These are phyloP conservation scores for Fusarium phyllophilum DNA, from an alignment of 2,329 filamentous ascomycete genomes.

Conservation along the genomic window DNA sequence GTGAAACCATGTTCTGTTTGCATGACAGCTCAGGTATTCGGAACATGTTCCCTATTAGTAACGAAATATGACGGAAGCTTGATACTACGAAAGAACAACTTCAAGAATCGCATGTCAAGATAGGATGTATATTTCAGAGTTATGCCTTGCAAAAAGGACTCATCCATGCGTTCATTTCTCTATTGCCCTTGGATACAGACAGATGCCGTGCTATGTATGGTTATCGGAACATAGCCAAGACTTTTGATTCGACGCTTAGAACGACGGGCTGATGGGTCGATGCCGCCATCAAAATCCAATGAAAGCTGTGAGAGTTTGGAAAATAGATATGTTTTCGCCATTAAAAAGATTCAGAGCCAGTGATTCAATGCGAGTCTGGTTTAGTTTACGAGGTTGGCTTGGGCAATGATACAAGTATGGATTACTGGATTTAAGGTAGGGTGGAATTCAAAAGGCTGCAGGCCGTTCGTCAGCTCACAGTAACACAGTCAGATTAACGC, in stretches of 20 bases:
- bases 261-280: no score
- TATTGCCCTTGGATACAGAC: neutral
- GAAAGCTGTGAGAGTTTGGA: neutral
- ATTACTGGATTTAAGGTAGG: neutral
- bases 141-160: neutral
- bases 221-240: neutral
- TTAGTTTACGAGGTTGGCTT: neutral
- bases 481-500: neutral
- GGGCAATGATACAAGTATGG: no score
- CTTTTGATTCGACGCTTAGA: neutral
- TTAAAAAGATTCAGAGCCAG: neutral
- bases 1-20: neutral
- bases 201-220: neutral
- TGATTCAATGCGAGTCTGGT: neutral
- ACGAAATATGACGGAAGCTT: neutral
- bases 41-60: neutral
- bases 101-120: neutral
- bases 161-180: neutral
- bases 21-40: neutral
- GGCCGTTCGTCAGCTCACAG: neutral
- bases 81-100: neutral
- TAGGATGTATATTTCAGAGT: no score
- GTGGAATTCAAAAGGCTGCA: neutral
- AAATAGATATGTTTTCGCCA: neutral
- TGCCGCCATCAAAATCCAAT: neutral